Percentiles rank a stretch among this genome's conserved stretches.
phyloP scores from a whole-genome alignment of 345 rosid genomes.

The Linum tenue region DNA sequence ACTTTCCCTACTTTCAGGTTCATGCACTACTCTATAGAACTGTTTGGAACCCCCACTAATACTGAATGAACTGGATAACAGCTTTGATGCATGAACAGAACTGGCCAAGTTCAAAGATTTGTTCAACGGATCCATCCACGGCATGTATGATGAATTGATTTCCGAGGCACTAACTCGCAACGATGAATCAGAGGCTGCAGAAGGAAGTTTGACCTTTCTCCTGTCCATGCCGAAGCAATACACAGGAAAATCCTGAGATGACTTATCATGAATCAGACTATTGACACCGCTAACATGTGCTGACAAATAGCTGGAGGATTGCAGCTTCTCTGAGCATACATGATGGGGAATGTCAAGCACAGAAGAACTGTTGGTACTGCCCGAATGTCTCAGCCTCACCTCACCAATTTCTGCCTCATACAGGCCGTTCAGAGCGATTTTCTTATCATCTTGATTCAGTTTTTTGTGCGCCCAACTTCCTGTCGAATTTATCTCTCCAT shows the following conservation, averaged over 20 bases:
- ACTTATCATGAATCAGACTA: slow-evolving; percentile 51
- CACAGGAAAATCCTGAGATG: slow-evolving; percentile 78
- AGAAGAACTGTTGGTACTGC: slow-evolving; percentile 39
- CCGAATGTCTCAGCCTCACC: slow-evolving; percentile 46
- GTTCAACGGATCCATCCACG: slow-evolving; percentile 88
- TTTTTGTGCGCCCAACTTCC: slow-evolving; percentile 45
- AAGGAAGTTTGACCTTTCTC: slow-evolving; percentile 49
- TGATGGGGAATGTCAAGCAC: slow-evolving; percentile 36
- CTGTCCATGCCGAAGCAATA: slow-evolving; percentile 93
- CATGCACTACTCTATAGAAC: slow-evolving; percentile 91
- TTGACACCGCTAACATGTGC: slow-evolving; percentile 45
- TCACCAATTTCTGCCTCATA: slow-evolving; percentile 43
- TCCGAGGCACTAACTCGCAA: slow-evolving; percentile 62
- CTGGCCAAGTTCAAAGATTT: slow-evolving; percentile 83
- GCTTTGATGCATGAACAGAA: slow-evolving; percentile 78
- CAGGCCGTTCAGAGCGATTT: slow-evolving; percentile 22
- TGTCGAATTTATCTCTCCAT: slow-evolving; percentile 39
- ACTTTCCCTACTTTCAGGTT: slow-evolving; percentile 83
- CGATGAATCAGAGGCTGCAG: slow-evolving; percentile 76
- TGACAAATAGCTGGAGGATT: slow-evolving; percentile 65
- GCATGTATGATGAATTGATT: slow-evolving; percentile 64
- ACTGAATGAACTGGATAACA: slow-evolving; percentile 84
- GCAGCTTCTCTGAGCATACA: slow-evolving; percentile 57
- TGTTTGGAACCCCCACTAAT: slow-evolving; percentile 70
- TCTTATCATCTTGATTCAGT: slow-evolving; percentile 31